Evolutionary conservation across 306 rosid genomes (phyloP).

Genomic region (Rosa multiflora): DNA sequence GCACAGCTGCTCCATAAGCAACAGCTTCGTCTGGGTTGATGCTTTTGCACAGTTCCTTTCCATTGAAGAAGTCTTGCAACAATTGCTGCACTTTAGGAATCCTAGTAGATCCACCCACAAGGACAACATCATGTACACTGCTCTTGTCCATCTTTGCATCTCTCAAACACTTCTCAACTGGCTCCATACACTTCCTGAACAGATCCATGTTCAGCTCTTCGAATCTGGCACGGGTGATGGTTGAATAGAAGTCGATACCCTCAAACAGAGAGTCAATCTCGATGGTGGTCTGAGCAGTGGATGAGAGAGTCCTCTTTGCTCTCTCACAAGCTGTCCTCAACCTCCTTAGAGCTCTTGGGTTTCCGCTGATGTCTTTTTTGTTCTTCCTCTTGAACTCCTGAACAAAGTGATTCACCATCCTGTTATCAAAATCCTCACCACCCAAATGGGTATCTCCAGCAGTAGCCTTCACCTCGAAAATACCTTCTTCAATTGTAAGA

Average conservation of each 20-base stretch:
- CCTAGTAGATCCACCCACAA: not conserved
- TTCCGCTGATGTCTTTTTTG: not conserved
- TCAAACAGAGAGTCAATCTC: not conserved
- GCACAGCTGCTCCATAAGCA: not conserved
- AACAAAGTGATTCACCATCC: constrained; percentile 1
- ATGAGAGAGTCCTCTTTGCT: not conserved
- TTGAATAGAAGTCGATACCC: not conserved
- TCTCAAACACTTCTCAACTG: not conserved
- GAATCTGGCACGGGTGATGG: not conserved
- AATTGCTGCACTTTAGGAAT: not conserved
- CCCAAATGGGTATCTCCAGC: not conserved
- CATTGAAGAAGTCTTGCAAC: constrained; percentile 4
- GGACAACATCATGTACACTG: constrained; percentile 6
- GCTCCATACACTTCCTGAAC: not conserved
- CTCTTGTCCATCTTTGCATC: constrained; percentile 10
- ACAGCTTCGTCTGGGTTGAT: not conserved
- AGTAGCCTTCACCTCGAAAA: not conserved
- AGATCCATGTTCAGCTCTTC: not conserved
- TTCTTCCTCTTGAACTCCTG: constrained; percentile 6
- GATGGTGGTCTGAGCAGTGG: not conserved
- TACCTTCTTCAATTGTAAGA: not conserved
- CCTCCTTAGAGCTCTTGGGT: constrained; percentile 1
- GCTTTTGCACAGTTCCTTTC: not conserved
- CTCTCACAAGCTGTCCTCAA: constrained; percentile 4
- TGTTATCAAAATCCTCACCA: constrained; percentile 5